Evolutionary conservation across 106 monocot genomes (phyloP), one percentile per base, ranked within the genome.

Genomic region (Acorus calamus): DNA sequence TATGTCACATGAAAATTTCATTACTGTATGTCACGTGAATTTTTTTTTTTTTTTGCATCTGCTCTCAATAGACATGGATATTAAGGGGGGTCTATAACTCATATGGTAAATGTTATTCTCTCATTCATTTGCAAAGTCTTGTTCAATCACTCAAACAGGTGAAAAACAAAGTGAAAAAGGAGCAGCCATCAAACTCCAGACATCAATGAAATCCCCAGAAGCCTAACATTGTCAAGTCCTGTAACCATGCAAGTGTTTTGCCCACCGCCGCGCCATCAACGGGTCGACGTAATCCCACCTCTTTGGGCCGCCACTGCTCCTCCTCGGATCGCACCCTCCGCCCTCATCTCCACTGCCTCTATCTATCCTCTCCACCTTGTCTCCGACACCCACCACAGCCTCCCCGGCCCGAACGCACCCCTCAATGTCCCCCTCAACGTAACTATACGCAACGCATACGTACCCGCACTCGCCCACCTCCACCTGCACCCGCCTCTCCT

Each of bases 251-350:
- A 94, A 71, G 75, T 94, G 94, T 62, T 94, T 94, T 3, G 94
- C 94, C 94, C 94, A 94, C 67, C 94, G 65, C 46, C 94, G 74
- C 3, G 89, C 89, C 84, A 94, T 84, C 79, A 94, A 89, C 0
- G 94, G 94, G 57, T 94, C 94, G 10, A 86, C 67, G 62, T 78
- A 89, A 52, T 89, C 94, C 89, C 94, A 79, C 45, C 77, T 70
- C 14, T 84, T 84, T 0, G 66, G 82, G 7, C 71, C 77, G 65
- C 88, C 85, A 11, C 67, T 79, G 62, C 93, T 73, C 55, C 64
- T 49, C 59, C 73, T 70, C 12, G 44, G 46, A 41, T 71, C 74
- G 3, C 52, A 45, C 50, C 63, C 70, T 46, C 56, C 57, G 9
- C 57, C 59, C 3, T 42, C 53, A 11, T 47, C 8, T 12, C 66